These are phyloP conservation scores for Azolla pinnata DNA, from an alignment of 75 land plant genomes.

Conservation along the genomic window DNA sequence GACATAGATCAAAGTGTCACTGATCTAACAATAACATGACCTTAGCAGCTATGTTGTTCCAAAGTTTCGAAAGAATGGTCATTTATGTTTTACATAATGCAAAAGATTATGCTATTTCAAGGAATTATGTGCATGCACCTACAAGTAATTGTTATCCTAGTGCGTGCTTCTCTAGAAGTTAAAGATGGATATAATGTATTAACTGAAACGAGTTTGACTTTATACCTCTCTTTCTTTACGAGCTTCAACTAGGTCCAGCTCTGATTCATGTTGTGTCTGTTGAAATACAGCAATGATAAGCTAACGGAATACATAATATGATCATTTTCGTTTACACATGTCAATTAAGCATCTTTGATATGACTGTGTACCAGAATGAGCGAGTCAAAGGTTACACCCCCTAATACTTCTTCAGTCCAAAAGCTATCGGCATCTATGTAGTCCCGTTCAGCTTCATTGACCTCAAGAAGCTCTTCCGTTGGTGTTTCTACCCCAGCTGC, in stretches of 20 bases:
- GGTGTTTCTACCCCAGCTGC: slow-evolving; percentile 23
- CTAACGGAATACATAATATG: too few relatives aligned
- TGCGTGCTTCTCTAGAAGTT: background rate
- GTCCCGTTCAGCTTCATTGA: background rate
- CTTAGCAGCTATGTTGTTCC: too few relatives aligned
- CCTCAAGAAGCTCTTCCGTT: slow-evolving; percentile 8
- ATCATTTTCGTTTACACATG: too few relatives aligned
- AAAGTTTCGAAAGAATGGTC: too few relatives aligned
- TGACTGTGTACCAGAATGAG: background rate
- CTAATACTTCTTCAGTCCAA: slow-evolving; percentile 3
- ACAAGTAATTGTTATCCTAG: too few relatives aligned
- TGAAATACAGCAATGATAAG: background rate
- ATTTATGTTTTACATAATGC: too few relatives aligned
- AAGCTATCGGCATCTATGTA: background rate
- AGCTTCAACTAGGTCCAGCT: slow-evolving; percentile 74
- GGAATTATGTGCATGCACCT: too few relatives aligned
- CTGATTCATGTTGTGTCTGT: slow-evolving; percentile 67
- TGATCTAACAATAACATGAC: too few relatives aligned
- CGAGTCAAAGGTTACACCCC: background rate
- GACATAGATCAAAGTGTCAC: too few relatives aligned
- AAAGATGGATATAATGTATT: background rate
- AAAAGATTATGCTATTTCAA: too few relatives aligned
- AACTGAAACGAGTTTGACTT: background rate
- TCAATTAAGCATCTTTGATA: too few relatives aligned
- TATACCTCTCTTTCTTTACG: slow-evolving; percentile 81